Evolutionary conservation across 805 yeast species (phyloP), one percentile per base, ranked within the genome.

Genomic region (Zygoascus bituminiphila): DNA sequence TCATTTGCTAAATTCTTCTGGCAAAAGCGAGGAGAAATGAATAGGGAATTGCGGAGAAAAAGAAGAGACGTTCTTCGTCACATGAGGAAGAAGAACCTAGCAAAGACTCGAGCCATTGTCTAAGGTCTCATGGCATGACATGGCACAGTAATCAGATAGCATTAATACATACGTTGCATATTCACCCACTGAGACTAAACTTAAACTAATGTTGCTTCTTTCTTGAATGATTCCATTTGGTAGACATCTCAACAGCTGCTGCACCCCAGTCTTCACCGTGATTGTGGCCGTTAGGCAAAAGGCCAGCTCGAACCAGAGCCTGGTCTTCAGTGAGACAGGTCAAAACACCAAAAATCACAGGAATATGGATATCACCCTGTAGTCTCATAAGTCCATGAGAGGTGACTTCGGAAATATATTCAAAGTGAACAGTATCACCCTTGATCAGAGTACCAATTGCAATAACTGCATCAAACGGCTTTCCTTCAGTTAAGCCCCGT

Each of bases 221-320:
- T 22, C 29, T 41, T 6, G 26, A 36, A 8, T 12, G 38, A 19
- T 20, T 26, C 44, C 53, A 48, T 59, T 68, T 68, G 51, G 51
- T 43, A 12, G 67, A 82, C 98, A 93, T 91, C 71, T 91, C 98
- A 23, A 93, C 96, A 14, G 98, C 98, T 47, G 97, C 96, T 31
- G 94, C 89, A 57, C 95, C 98, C 98, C 98, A 91, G 66, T 93
- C 98, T 62, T 78, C 87, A 55, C 98, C 98, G 62, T 93, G 98
- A 72, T 91, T 91, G 67, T 93, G 98, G 57, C 80, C 80, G 50
- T 84, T 88, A 25, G 68, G 68, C 36, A 73, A 65, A 53, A 91
- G 70, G 22, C 98, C 98, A 10, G 98, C 95, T 68, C 98, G 82
- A 19, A 81, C 81, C 57, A 82, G 77, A 12, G 98, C 98, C 71